Evolutionary conservation across 192 early-diverging fungal genomes (phyloP), one percentile per base, ranked within the genome.

Genomic region (Allomyces javanicus): DNA sequence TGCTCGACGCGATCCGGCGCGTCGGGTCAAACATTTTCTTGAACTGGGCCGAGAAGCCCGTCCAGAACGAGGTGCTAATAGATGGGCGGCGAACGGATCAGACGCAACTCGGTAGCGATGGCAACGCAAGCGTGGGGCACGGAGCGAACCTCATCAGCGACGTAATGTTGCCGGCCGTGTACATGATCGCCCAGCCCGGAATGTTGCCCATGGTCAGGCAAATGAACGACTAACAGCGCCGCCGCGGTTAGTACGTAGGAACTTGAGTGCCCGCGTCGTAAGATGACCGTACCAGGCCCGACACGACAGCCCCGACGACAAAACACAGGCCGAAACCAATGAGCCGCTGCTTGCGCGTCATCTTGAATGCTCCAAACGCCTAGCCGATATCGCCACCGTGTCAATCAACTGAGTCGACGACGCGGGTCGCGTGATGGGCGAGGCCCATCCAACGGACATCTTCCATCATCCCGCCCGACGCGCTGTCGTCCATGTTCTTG

Each of bases 81-180:
- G 33, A 40, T 40, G 5, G 33, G 33, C 7, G 33, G 7, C 33
- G 33, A 40, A 9, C 33, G 33, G 33, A 7, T 40, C 5, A 40
- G 33, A 9, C 3, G 3, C 33, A 9, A 9, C 5, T 40, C 7
- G 33, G 9, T 7, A 9, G 33, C 33, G 5, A 0, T 40, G 3
- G 5, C 5, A 40, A 7, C 33, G 9, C 0, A 40, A 40, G 33
- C 33, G 7, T 40, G 4, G 33, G 33, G 2, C 33, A 7, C 33
- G 2, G 33, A 3, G 33, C 33, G 33, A 40, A 40, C 33, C 33
- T 40, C 33, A 40, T 40, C 7, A 97, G 68, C 27, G 92, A 89
- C 23, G 94, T 66, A 23, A 94, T 69, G 72, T 97, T 97, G 62
- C 94, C 94, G 21, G 91, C 68, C 61, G 89, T 89, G 72, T 95